These are phyloP conservation scores for Leishmania turanica DNA, from an alignment of 208 protist species.

Conservation along the genomic window DNA sequence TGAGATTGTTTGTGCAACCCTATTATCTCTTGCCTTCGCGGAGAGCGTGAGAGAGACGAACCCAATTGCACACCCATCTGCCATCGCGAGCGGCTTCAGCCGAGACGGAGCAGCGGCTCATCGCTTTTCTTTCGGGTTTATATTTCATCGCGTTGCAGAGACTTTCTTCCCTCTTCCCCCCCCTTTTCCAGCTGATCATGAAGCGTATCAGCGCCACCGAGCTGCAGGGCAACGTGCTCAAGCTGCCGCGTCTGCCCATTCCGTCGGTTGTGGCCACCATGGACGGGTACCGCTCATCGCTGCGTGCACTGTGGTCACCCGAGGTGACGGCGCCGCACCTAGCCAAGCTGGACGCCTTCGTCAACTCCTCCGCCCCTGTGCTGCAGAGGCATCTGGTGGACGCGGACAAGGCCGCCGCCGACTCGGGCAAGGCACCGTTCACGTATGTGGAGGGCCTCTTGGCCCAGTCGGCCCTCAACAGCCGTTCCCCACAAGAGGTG, in stretches of 20 bases:
- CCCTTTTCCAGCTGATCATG: constrained; percentile 31
- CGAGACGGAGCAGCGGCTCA: background rate
- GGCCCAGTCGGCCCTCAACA: constrained; percentile 49
- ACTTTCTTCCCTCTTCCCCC: background rate
- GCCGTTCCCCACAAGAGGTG: constrained; percentile 68
- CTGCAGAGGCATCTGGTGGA: constrained; percentile 77
- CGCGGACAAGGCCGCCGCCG: constrained; percentile 49
- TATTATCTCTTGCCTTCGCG: background rate
- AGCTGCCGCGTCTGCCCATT: constrained; percentile 78
- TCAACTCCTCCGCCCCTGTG: constrained; percentile 42
- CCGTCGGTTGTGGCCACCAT: constrained; percentile 59
- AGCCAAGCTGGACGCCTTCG: constrained; percentile 68
- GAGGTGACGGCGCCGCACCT: constrained; percentile 64
- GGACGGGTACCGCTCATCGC: constrained; percentile 59
- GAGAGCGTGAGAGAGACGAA: background rate
- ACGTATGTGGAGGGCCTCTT: constrained; percentile 76
- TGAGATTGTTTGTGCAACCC: background rate
- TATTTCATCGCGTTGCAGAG: background rate
- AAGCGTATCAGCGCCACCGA: constrained; percentile 61
- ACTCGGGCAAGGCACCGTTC: constrained; percentile 49
- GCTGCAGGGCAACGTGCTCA: constrained; percentile 72
- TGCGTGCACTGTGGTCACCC: constrained; percentile 60
- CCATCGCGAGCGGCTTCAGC: background rate
- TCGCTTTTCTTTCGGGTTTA: background rate
- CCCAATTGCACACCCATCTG: background rate